Conservation (phyloP, 2,329 filamentous ascomycete species). For the Dothideomycetes sp. region DNA sequence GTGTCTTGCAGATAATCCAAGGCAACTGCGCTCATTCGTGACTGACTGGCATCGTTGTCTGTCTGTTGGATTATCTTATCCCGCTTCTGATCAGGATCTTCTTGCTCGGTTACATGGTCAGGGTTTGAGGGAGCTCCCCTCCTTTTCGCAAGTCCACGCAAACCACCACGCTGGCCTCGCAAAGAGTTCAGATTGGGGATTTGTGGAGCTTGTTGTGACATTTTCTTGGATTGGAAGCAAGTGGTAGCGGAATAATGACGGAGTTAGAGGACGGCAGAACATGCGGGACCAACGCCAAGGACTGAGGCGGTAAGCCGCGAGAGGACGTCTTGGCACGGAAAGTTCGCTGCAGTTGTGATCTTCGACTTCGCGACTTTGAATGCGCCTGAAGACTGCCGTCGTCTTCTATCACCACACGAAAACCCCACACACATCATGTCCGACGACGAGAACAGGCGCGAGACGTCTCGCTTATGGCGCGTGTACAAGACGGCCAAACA, state of each 20-base stretch:
- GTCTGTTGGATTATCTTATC: slow-evolving; percentile 78
- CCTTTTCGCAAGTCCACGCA: slow-evolving; percentile 37
- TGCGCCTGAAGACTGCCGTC: slow-evolving; percentile 7
- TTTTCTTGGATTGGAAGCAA: neutral
- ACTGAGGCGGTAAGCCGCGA: slow-evolving; percentile 18
- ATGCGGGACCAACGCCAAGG: neutral
- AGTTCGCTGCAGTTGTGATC: slow-evolving; percentile 9
- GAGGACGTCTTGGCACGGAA: neutral
- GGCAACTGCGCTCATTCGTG: slow-evolving; percentile 77
- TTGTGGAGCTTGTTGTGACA: slow-evolving; percentile 9
- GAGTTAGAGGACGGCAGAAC: neutral
- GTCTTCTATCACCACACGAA: slow-evolving; percentile 4
- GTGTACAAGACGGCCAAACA: slow-evolving; percentile 88
- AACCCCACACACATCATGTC: slow-evolving; percentile 11
- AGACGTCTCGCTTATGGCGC: slow-evolving; percentile 67
- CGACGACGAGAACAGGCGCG: slow-evolving; percentile 17
- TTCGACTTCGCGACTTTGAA: slow-evolving; percentile 16
- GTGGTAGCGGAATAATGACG: neutral
- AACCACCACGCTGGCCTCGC: slow-evolving; percentile 35
- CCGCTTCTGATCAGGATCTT: slow-evolving; percentile 32
- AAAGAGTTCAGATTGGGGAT: slow-evolving; percentile 71
- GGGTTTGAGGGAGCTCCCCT: slow-evolving; percentile 22
- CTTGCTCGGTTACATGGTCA: slow-evolving; percentile 14
- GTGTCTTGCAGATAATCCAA: slow-evolving; percentile 75
- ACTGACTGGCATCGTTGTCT: slow-evolving; percentile 82